Evolutionary conservation across 2,329 filamentous ascomycete species (phyloP).

Genomic region (Lachnellula suecica): DNA sequence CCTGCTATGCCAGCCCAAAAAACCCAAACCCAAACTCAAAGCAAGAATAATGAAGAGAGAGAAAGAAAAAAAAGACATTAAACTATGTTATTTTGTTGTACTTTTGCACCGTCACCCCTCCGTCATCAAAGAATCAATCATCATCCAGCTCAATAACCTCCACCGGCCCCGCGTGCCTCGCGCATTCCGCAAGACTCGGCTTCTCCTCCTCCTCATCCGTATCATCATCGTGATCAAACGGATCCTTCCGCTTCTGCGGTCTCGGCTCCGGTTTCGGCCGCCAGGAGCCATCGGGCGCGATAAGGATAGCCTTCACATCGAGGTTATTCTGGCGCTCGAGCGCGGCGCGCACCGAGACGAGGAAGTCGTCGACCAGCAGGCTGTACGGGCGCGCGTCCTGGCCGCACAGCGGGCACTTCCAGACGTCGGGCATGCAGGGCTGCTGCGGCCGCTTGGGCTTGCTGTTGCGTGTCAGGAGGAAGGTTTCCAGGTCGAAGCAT

Average conservation of each 20-base stretch:
- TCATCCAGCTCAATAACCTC: conserved; percentile 30
- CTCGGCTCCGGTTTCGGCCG: conserved; percentile 42
- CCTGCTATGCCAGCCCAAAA: no score
- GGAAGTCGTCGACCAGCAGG: conserved; percentile 73
- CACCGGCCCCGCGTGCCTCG: conserved; percentile 8
- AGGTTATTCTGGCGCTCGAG: conserved; percentile 50
- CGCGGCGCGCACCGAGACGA: conserved; percentile 58
- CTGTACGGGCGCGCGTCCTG: conserved; percentile 72
- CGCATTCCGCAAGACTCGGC: neutral
- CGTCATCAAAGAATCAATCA: conserved; percentile 14
- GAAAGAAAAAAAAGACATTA: no score
- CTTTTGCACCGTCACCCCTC: no score
- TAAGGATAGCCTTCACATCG: conserved; percentile 58
- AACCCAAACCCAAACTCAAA: no score
- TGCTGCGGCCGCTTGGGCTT: conserved; percentile 46
- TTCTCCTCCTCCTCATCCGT: conserved; percentile 6
- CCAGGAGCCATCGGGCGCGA: conserved; percentile 68
- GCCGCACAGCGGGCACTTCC: conserved; percentile 84
- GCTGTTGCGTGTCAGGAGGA: conserved; percentile 62
- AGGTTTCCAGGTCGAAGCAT: conserved; percentile 87
- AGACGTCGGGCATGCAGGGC: conserved; percentile 64
- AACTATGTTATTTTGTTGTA: no score
- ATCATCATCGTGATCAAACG: conserved; percentile 18
- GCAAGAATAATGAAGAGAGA: no score
- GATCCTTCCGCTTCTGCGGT: conserved; percentile 18